These are phyloP conservation scores for Linnemannia exigua DNA, from an alignment of 192 early-diverging fungal species.

Conservation along the genomic window DNA sequence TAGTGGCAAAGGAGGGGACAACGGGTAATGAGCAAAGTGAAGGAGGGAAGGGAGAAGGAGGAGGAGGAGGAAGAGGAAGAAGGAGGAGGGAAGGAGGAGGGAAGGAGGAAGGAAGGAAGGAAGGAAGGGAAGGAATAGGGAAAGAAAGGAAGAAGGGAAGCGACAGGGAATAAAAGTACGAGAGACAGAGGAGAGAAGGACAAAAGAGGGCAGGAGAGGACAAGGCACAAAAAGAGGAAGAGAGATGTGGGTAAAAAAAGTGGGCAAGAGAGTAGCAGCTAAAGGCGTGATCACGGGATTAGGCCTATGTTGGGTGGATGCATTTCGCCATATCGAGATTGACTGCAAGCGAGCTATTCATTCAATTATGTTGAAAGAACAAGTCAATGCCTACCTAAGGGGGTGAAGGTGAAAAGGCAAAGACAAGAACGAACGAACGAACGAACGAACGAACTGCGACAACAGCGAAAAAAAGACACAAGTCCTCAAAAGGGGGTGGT, in stretches of 20 bases:
- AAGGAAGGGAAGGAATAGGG: neutral
- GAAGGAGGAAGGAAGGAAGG: neutral
- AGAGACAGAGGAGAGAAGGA: neutral
- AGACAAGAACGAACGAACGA: neutral
- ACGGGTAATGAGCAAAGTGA: neutral
- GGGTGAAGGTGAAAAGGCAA: conserved; percentile 10
- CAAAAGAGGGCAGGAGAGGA: conserved; percentile 1
- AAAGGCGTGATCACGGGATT: conserved; percentile 20
- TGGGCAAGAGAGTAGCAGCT: neutral
- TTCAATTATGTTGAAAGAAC: neutral
- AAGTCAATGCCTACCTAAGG: conserved; percentile 6
- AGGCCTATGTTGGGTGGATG: neutral
- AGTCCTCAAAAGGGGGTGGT: neutral
- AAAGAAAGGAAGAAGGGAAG: neutral
- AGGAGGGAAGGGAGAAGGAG: neutral
- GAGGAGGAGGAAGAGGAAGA: neutral
- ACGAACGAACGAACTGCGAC: neutral
- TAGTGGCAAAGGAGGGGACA: neutral
- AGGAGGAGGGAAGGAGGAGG: neutral
- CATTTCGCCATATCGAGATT: neutral
- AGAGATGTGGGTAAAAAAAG: neutral
- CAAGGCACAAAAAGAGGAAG: neutral
- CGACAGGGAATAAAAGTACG: neutral
- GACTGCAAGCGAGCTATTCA: neutral
- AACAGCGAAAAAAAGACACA: neutral